Percentiles rank a stretch among this genome's conserved stretches.
These are phyloP conservation scores for Penicillium sp. DNA, from an alignment of 2,329 filamentous ascomycete species.

Conservation along the genomic window DNA sequence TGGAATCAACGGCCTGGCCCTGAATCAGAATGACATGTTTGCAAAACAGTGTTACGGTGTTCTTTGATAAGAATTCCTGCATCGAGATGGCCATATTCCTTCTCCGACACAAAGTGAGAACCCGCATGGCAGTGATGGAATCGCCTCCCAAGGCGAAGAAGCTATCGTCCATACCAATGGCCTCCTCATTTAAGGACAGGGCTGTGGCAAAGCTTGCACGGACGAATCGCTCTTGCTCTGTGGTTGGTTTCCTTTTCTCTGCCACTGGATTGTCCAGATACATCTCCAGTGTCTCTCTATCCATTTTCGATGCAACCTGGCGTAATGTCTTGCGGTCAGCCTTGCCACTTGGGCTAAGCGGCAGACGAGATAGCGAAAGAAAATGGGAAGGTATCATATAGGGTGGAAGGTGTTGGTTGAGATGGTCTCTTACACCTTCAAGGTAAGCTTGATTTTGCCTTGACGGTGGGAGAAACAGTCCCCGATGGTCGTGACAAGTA, in stretches of 20 bases:
- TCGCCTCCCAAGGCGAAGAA: conserved; percentile 43
- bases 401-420: background rate
- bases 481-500: background rate
- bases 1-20: background rate
- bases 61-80: background rate
- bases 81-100: conserved; percentile 13
- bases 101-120: conserved; percentile 35
- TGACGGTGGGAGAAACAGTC: background rate
- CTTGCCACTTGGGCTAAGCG: background rate
- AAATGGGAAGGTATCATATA: background rate
- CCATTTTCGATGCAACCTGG: background rate
- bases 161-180: conserved; percentile 17
- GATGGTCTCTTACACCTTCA: background rate
- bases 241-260: background rate
- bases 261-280: background rate
- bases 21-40: background rate
- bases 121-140: conserved; percentile 44
- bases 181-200: conserved; percentile 6
- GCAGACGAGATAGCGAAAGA: background rate
- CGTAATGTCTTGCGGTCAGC: background rate
- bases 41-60: background rate
- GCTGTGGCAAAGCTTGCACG: conserved; percentile 1
- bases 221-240: background rate
- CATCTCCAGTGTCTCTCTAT: background rate
- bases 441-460: background rate